Evolutionary conservation across 2,329 filamentous ascomycete species (phyloP), one percentile per base, ranked within the genome.

Genomic region (Chaetomiaceae sp.): DNA sequence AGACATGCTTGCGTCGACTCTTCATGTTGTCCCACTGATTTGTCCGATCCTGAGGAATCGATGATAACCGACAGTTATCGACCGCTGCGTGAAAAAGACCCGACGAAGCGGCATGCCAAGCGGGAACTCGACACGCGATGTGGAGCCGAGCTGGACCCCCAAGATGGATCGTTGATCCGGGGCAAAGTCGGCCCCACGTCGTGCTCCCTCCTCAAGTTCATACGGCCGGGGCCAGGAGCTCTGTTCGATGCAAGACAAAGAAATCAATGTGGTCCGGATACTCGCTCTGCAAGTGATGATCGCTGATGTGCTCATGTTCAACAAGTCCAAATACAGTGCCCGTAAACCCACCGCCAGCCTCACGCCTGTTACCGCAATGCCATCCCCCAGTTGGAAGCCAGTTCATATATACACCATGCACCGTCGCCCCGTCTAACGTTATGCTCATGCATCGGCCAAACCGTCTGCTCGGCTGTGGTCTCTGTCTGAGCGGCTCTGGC

Each of bases 381-480:
- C 33, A 30, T 18, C 11, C 18, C 35, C 30, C 19, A 3, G 14
- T 35, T 39, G 34, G 5, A 36, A 19, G 19, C 30, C 40, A 35
- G 38, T 12, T 45, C 38, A 26, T 29, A 14, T 32, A 19, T 38
- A 42, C 42, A 45, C n/a, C 17, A 14, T n/a, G 14, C 32, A 32
- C 18, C 24, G 47, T 34, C 47, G 50, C 42, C 50, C 47, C 32
- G 42, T 50, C 50, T 45, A 24, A 5, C 22, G 22, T 24, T 5
- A 52, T 45, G 43, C 50, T 42, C 29, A 33, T 26, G 18, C 22
- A 36, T 18, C 26, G 26, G 34, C 40, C 30, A n/a, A n/a, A n/a
- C n/a, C 20, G 20, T 26, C 6, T 22, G 34, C 36, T 39, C 10
- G 12, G 17, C 3, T 36, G 46, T 38, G 27, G 20, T 20, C 12